Conservation (phyloP, 2,329 filamentous ascomycete species). For the Cercospora canescens region DNA sequence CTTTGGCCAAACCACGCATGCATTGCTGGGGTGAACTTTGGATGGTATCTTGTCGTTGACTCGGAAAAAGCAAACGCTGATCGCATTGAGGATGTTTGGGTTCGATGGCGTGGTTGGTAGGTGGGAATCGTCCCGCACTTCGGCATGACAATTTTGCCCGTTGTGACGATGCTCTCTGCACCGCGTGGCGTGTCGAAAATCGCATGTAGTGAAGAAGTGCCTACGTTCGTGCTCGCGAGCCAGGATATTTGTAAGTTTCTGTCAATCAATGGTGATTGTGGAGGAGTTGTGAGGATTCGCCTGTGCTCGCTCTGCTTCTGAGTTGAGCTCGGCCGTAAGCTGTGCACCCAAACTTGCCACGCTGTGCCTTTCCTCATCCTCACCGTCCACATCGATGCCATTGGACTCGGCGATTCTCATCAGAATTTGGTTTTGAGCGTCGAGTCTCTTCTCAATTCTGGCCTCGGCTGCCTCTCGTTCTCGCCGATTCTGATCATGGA, state of each 20-base stretch:
- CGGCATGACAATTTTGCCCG: neutral
- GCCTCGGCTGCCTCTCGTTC: slow-evolving; percentile 40
- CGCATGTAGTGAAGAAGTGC: no score
- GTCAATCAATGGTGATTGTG: slow-evolving; percentile 6
- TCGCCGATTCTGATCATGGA: slow-evolving; percentile 39
- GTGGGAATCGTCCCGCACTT: neutral
- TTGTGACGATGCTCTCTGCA: neutral
- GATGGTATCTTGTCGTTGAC: slow-evolving; percentile 74
- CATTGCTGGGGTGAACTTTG: slow-evolving; percentile 69
- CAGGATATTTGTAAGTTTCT: neutral
- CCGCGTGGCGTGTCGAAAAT: neutral
- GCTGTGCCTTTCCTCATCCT: slow-evolving; percentile 19
- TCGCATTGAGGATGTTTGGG: slow-evolving; percentile 71
- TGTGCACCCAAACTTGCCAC: slow-evolving; percentile 30
- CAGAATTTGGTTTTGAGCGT: slow-evolving; percentile 32
- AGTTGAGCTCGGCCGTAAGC: slow-evolving; percentile 30
- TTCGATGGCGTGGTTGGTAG: slow-evolving; percentile 69
- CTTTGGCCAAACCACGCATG: slow-evolving; percentile 83
- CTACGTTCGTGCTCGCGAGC: neutral
- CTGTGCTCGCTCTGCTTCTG: slow-evolving; percentile 25
- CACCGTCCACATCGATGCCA: slow-evolving; percentile 25
- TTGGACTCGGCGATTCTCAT: slow-evolving; percentile 29
- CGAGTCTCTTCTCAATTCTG: slow-evolving; percentile 35
- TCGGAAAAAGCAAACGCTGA: slow-evolving; percentile 58
- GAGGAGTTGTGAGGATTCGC: neutral